phyloP scores from a whole-genome alignment of 108 stramenopile genomes.

The Cyclotella baltica region DNA sequence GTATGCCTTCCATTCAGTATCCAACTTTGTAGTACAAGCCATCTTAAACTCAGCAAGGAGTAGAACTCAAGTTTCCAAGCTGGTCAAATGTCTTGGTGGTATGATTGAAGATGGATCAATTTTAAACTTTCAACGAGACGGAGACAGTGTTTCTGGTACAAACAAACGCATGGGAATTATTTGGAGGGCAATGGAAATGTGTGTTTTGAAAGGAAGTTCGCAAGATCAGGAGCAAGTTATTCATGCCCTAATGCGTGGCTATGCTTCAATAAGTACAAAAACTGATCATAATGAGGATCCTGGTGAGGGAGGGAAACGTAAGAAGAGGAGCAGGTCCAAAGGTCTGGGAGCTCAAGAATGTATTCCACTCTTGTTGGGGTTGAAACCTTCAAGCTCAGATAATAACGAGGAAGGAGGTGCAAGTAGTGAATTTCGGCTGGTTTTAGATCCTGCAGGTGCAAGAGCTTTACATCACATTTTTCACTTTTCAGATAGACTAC shows the following conservation, averaged over 20 bases:
- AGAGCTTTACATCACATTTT: conserved; percentile 78
- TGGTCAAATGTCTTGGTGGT: conserved; percentile 65
- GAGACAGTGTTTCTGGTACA: neutral
- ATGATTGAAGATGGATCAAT: conserved; percentile 70
- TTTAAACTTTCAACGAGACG: conserved; percentile 53
- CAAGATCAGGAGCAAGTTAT: conserved; percentile 71
- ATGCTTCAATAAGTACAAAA: conserved; percentile 36
- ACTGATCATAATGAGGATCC: conserved; percentile 13
- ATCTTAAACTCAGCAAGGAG: conserved; percentile 64
- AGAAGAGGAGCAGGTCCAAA: conserved; percentile 67
- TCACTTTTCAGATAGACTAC: conserved; percentile 73
- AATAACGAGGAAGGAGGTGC: conserved; percentile 26
- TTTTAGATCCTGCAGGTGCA: conserved; percentile 70
- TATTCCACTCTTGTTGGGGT: conserved; percentile 60
- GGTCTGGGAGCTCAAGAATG: conserved; percentile 69
- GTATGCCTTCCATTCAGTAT: conserved; percentile 77
- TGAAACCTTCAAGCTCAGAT: conserved; percentile 45
- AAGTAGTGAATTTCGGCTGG: conserved; percentile 40
- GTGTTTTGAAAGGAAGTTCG: conserved; percentile 62
- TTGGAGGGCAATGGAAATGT: conserved; percentile 83
- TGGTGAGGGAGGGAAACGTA: conserved; percentile 40
- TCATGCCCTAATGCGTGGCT: conserved; percentile 71
- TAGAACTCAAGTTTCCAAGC: conserved; percentile 62
- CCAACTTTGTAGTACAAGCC: conserved; percentile 86
- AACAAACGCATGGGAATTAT: conserved; percentile 67